These are phyloP conservation scores for Globisporangium polare DNA, from an alignment of 352 stramenopile genomes.

Conservation along the genomic window DNA sequence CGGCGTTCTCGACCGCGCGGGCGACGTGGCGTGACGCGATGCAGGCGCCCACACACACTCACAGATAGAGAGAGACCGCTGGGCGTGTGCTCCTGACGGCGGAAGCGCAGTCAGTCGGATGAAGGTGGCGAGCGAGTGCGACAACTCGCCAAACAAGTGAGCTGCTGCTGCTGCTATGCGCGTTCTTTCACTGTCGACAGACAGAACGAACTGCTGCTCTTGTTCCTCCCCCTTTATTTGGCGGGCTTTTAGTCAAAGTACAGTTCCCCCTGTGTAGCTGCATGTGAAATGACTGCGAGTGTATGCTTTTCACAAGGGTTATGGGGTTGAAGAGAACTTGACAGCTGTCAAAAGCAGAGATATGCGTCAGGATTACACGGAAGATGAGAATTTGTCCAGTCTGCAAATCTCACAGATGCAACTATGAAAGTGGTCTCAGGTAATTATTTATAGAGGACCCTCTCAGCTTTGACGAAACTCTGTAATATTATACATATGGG, in stretches of 20 bases:
- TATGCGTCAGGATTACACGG: too few relatives aligned
- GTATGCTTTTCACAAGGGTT: too few relatives aligned
- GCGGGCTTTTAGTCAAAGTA: not conserved
- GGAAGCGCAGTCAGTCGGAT: not conserved
- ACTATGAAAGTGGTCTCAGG: too few relatives aligned
- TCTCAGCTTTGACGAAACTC: too few relatives aligned
- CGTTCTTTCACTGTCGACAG: constrained; percentile 1
- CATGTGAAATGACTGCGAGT: not conserved
- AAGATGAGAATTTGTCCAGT: too few relatives aligned
- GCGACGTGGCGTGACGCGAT: not conserved
- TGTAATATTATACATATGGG: too few relatives aligned
- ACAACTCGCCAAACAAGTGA: not conserved
- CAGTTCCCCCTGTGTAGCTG: not conserved
- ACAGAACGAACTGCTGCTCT: not conserved
- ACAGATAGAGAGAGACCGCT: not conserved
- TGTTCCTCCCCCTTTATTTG: not conserved
- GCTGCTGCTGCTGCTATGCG: not conserved
- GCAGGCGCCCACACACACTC: not conserved
- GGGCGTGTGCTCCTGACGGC: too few relatives aligned
- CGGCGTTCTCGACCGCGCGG: not conserved
- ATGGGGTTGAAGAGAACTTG: too few relatives aligned
- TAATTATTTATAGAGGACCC: too few relatives aligned
- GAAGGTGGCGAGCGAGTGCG: too few relatives aligned
- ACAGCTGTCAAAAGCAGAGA: too few relatives aligned
- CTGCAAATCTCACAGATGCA: too few relatives aligned